Evolutionary conservation across 2,329 filamentous ascomycete species (phyloP), one percentile per base, ranked within the genome.

Genomic region (Exophiala alcalophila): DNA sequence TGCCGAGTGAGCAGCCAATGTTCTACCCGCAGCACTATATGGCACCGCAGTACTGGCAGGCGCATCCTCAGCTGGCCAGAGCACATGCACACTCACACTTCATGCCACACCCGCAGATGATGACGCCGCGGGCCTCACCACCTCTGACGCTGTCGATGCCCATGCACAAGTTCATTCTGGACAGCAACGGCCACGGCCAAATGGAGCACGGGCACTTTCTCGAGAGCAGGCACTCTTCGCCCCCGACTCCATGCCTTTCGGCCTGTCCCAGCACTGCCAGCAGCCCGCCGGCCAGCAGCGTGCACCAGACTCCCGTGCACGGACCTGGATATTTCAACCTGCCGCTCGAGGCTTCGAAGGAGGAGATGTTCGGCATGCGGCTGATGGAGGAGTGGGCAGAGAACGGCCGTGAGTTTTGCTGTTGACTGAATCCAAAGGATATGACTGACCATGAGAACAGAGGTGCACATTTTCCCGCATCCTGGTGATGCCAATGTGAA

Each of bases 191-290:
- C 16, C 48, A 48, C n/a, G 52, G 52, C 16, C 48, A 48, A 14
- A 52, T 53, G 52, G 54, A 57, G 29, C 53, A 55, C 21, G 48
- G 48, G 36, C 52, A 46, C 42, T 50, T 49, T 32, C 43, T 55
- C 15, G 51, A 55, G 40, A 51, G 50, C 44, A 47, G 48, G 32
- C 47, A 80, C 53, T 86, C 83, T 67, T 87, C 86, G 61, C 90
- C 90, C 23, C 82, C 87, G 5, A 96, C 90, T 14, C 90, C 90
- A 34, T 85, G 89, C 31, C 76, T 96, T 58, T 95, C 90, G 16
- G 83, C 85, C 2, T 84, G 87, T 20, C 84, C 85, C 54, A 95
- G 89, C 73, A 81, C 79, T 43, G 84, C 88, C 59, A 88, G 86
- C 71, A 95, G 88, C 74, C 88, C 91, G 20, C 78, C 76, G 37